A percentile compares a stretch with the other conserved stretches of the same genome.
Evolutionary conservation across 768 basidiomycete species (phyloP).

Genomic region (Boletus rex-veris): DNA sequence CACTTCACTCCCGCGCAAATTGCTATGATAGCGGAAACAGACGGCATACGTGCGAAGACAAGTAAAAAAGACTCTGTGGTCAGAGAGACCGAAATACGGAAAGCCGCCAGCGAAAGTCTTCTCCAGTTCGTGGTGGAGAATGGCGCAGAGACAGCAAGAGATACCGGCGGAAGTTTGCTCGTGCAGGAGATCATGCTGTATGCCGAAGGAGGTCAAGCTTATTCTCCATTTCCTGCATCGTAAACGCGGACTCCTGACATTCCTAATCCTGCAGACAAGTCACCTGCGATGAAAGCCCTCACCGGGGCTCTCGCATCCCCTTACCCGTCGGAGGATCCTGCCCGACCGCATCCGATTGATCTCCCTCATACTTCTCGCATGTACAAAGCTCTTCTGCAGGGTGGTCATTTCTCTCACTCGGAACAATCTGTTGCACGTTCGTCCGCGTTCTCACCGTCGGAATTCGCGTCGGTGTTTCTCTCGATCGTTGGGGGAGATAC

Average conservation of each 20-base stretch:
- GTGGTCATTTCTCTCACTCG: slow-evolving; percentile 78
- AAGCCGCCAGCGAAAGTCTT: slow-evolving; percentile 69
- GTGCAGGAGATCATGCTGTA: slow-evolving; percentile 81
- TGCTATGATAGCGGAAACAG: slow-evolving; percentile 67
- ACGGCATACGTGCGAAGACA: slow-evolving; percentile 60
- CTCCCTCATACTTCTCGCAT: slow-evolving; percentile 78
- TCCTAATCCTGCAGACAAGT: slow-evolving; percentile 56
- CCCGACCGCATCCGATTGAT: slow-evolving; percentile 66
- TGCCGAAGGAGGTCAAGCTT: slow-evolving; percentile 71
- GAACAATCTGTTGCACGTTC: slow-evolving; percentile 52
- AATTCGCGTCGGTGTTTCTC: slow-evolving; percentile 61
- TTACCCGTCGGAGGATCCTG: slow-evolving; percentile 52
- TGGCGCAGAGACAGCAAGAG: slow-evolving; percentile 59
- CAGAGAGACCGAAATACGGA: slow-evolving; percentile 67
- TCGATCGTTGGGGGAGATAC: slow-evolving; percentile 49
- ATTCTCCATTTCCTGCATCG: background rate
- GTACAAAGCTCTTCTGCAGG: slow-evolving; percentile 88
- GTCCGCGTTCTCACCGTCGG: slow-evolving; percentile 50
- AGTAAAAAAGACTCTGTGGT: slow-evolving; percentile 76
- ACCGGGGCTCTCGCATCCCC: slow-evolving; percentile 51
- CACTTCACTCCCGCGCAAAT: slow-evolving; percentile 88
- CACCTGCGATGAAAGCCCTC: slow-evolving; percentile 56
- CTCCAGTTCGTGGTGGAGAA: slow-evolving; percentile 65
- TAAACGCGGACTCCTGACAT: background rate
- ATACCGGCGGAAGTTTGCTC: slow-evolving; percentile 77